Evolutionary conservation across 2,329 filamentous ascomycete species (phyloP), one percentile per base, ranked within the genome.

Genomic region (Myriosclerotinia curreyana): DNA sequence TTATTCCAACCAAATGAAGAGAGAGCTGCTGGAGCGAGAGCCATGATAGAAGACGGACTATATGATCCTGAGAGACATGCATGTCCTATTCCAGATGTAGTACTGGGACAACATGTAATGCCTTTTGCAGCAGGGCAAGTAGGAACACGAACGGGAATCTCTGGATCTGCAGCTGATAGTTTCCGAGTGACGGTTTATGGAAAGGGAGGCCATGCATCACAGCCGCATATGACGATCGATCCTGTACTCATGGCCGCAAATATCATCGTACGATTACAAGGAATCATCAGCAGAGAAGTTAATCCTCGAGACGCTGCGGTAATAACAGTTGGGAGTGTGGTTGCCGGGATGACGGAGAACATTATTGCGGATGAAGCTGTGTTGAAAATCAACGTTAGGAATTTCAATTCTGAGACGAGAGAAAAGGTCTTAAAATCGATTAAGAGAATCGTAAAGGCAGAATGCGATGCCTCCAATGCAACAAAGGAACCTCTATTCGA

Each of bases 1-100:
- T 74, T 85, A 5, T 90, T 90, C 72, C 88, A 91, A 69, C 87
- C 87, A 0, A 82, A 84, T 4, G 88, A 90, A 71, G 87, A 91
- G 72, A 72, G 71, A 20, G 72, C 74, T 1, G 77, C 74, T 0
- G 88, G 88, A 0, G 88, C 88, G 0, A 81, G 81, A 73, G 76
- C 84, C 42, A 88, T 88, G 86, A 78, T 88, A 6, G 80, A 82
- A 48, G 83, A 84, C 68, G 84, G 84, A 0, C 69, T 86, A 36
- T 87, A 85, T 68, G 68, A 70, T 74, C 72, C 42, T 65, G 73
- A 3, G 20, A 65, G 59, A 22, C 74, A 80, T 9, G 79, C 76
- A 54, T 77, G 85, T 7, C 82, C 82, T 0, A 75, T 80, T 22
- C 84, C 83, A 4, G 82, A 86, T 68, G 70, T 84, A 9, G 80